These are phyloP conservation scores for Pleurotus sapidus DNA, from an alignment of 768 basidiomycete genomes.

Conservation along the genomic window DNA sequence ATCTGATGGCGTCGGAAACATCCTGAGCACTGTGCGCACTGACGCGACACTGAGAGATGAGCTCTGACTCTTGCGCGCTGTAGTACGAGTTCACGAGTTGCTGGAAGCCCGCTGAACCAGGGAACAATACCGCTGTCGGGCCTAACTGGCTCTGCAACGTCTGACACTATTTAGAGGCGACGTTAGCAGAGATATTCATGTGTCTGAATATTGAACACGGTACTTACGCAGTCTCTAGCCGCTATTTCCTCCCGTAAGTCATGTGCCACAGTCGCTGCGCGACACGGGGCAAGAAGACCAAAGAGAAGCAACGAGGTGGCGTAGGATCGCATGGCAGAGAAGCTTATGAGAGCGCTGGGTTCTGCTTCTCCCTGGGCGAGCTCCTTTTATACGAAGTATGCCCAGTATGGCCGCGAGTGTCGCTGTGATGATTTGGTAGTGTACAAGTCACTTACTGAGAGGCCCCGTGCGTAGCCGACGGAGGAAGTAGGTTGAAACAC, in stretches of 20 bases:
- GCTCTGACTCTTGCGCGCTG: neutral
- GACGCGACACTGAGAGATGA: conserved; percentile 1
- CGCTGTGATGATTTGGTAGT: neutral
- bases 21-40: neutral
- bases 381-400: conserved; percentile 4
- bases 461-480: too few relatives aligned
- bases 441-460: too few relatives aligned
- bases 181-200: neutral
- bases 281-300: neutral
- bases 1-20: neutral
- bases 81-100: neutral
- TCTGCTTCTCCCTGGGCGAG: neutral
- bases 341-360: neutral
- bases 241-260: conserved; percentile 2
- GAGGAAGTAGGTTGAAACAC: too few relatives aligned
- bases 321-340: conserved; percentile 4
- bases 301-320: conserved; percentile 3
- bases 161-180: neutral
- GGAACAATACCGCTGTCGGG: neutral
- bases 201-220: too few relatives aligned
- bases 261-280: neutral
- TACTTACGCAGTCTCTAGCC: neutral
- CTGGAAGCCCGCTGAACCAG: neutral
- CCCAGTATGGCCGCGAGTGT: neutral
- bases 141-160: neutral